Evolutionary conservation across 192 early-diverging fungal species (phyloP).

Genomic region (Coemansia sp.): DNA sequence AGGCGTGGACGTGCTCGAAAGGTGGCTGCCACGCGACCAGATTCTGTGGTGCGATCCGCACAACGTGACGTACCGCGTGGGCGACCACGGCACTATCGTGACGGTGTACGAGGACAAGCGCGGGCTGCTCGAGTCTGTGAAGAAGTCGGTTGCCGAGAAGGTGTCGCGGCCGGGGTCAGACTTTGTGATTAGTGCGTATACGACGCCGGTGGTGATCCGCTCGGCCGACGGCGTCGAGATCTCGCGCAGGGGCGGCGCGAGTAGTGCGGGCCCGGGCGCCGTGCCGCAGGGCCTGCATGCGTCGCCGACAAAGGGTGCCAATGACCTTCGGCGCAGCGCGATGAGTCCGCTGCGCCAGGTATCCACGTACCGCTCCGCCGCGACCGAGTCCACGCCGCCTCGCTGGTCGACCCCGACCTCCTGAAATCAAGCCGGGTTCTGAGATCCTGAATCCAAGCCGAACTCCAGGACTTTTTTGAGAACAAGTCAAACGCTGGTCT

Average conservation of each 20-base stretch:
- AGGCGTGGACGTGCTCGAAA: conserved; percentile 50
- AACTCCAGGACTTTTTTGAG: no score
- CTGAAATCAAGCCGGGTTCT: no score
- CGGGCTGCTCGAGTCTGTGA: conserved; percentile 39
- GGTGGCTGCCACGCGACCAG: conserved; percentile 63
- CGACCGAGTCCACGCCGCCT: conserved; percentile 3
- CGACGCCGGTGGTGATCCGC: conserved; percentile 49
- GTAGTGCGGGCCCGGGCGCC: not conserved
- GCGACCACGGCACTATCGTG: conserved; percentile 67
- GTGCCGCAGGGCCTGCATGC: conserved; percentile 11
- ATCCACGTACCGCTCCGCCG: conserved; percentile 4
- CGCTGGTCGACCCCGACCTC: conserved; percentile 9
- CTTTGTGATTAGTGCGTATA: conserved; percentile 53
- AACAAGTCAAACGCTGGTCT: no score
- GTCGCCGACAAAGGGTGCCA: conserved; percentile 41
- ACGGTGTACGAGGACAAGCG: conserved; percentile 64
- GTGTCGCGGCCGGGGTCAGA: conserved; percentile 34
- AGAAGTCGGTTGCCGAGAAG: conserved; percentile 45
- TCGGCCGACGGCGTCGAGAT: conserved; percentile 52
- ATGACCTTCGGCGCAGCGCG: conserved; percentile 29
- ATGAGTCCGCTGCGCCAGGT: conserved; percentile 44
- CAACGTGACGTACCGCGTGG: conserved; percentile 67
- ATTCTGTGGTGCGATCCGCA: conserved; percentile 74
- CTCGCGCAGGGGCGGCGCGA: conserved; percentile 29
- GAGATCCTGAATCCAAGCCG: no score